These are phyloP conservation scores for Backusella psychrophila DNA, from an alignment of 192 early-diverging fungal species.

Conservation along the genomic window DNA sequence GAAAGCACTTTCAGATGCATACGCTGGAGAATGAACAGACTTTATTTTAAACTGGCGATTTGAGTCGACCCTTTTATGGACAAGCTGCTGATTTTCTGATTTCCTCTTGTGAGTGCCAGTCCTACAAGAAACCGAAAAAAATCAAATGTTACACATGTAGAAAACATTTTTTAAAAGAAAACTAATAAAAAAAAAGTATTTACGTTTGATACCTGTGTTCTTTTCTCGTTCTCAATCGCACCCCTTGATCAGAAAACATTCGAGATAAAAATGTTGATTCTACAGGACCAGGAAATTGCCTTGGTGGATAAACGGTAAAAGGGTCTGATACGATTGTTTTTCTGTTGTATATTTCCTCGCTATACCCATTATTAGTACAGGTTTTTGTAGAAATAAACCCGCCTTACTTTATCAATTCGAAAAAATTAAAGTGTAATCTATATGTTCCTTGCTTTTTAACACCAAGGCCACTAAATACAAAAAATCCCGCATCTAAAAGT, in stretches of 20 bases:
- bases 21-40: background rate
- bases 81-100: background rate
- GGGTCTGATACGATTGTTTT: conserved; percentile 69
- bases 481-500: conserved; percentile 74
- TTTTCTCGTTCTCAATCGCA: conserved; percentile 90
- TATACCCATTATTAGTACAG: background rate
- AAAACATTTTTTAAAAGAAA: background rate
- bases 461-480: conserved; percentile 90
- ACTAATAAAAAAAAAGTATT: background rate
- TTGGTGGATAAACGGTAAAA: conserved; percentile 83
- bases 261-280: conserved; percentile 85
- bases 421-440: conserved; percentile 75
- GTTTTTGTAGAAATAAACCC: background rate
- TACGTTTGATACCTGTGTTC: conserved; percentile 56
- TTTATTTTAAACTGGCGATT: background rate
- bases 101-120: background rate
- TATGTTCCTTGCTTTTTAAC: conserved; percentile 79
- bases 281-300: conserved; percentile 89
- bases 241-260: conserved; percentile 91
- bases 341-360: conserved; percentile 49
- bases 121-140: background rate
- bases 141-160: background rate
- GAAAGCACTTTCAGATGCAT: background rate
- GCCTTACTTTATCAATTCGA: conserved; percentile 68
- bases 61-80: background rate